Evolutionary conservation across 2,329 filamentous ascomycete species (phyloP), one percentile per base, ranked within the genome.

Genomic region (Penicillium sp.): DNA sequence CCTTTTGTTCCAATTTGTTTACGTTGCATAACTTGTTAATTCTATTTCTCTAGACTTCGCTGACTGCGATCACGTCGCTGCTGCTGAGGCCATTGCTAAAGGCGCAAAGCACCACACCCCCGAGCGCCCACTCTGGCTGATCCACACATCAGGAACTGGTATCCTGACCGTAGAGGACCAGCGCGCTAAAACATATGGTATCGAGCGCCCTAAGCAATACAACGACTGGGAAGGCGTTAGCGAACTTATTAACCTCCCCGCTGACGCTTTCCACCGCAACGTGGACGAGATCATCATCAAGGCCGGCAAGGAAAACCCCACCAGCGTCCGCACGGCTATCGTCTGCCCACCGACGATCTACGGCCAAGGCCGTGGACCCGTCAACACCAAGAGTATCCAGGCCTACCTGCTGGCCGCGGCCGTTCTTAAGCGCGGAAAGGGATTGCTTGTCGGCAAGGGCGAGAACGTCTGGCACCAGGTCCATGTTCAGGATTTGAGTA

Each of bases 91-190:
- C 5, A 76, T 80, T 53, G 69, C 71, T 7, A 75, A 73, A 59
- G 78, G 77, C 10, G 69, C 74, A 55, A 63, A 68, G 39, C 59
- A 71, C 46, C 74, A 73, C 55, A 72, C 69, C 8, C 60, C 70
- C 7, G 69, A 74, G 29, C 68, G 66, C 10, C 75, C 76, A 13
- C 61, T 73, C 5, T 80, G 74, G 67, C 57, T 73, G 29, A 80
- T 80, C 31, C 78, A 80, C 59, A 79, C 76, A 5, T 78, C 76
- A 0, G 78, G 78, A 19, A 78, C 77, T 7, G 72, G 75, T 33
- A 76, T 80, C 37, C 60, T 80, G 42, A 73, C 75, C 1, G 67
- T 71, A 14, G 75, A 80, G 57, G 79, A 79, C 60, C 68, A 74
- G 42, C 71, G 74, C 14, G 68, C 71, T 23, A 66, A 67, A 21